A percentile compares a stretch with the other conserved stretches of the same genome.
phyloP scores from a whole-genome alignment of 2,329 filamentous ascomycete species.

The Aspergillus nomiae region DNA sequence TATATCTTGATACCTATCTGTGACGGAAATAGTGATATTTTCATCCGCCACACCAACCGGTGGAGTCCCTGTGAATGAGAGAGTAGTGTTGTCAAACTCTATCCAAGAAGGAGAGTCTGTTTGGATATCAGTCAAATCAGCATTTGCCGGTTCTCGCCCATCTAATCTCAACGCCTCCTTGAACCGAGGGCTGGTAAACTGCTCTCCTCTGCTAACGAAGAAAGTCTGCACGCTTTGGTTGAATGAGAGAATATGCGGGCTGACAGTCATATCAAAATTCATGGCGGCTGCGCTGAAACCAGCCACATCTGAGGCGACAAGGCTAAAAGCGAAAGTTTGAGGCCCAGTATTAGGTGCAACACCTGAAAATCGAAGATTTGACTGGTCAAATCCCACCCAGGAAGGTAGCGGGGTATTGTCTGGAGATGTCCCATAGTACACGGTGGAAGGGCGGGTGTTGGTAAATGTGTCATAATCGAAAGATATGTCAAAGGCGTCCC shows the following conservation, averaged over 20 bases:
- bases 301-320: conserved; percentile 78
- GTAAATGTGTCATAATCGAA: conserved; percentile 72
- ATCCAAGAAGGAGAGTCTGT: conserved; percentile 69
- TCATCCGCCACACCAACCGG: conserved; percentile 59
- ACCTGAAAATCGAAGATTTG: conserved; percentile 68
- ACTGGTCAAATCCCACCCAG: conserved; percentile 76
- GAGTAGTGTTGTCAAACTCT: conserved; percentile 61
- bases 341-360: conserved; percentile 69
- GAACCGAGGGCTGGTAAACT: conserved; percentile 58
- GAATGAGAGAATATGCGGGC: conserved; percentile 69
- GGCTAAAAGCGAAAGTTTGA: conserved; percentile 69
- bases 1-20: conserved; percentile 61
- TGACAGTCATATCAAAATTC: conserved; percentile 71
- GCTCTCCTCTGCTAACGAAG: conserved; percentile 57
- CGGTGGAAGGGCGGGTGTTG: conserved; percentile 55
- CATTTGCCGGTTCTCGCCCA: conserved; percentile 50
- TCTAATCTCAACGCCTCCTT: conserved; percentile 60
- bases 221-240: conserved; percentile 58
- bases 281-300: conserved; percentile 71
- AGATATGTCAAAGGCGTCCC: conserved; percentile 63
- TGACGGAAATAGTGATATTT: conserved; percentile 64
- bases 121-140: conserved; percentile 56
- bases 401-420: conserved; percentile 82
- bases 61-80: conserved; percentile 66
- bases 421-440: conserved; percentile 74